A percentile compares a stretch with the other conserved stretches of the same genome.
Evolutionary conservation across 176 grass and related monocot genomes (phyloP).

Genomic region (Bothriochloa decipiens): DNA sequence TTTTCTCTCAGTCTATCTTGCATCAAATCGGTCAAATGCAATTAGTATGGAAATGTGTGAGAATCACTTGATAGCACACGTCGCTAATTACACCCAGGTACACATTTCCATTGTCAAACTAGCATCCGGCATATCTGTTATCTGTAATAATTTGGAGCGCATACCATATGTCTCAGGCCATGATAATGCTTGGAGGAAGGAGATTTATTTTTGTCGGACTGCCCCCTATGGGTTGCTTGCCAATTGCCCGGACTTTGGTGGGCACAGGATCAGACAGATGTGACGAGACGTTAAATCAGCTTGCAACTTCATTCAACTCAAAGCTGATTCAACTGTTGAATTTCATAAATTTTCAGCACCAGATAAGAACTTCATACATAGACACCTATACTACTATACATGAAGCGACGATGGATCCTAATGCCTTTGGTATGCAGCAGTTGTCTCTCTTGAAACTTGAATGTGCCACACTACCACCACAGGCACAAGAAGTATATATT

Average conservation of each 20-base stretch:
- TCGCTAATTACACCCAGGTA: constrained; percentile 66
- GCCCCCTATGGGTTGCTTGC: constrained; percentile 66
- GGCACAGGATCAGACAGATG: constrained; percentile 52
- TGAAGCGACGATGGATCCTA: constrained; percentile 49
- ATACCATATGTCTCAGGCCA: constrained; percentile 39
- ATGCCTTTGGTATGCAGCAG: constrained; percentile 47
- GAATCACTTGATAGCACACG: constrained; percentile 51
- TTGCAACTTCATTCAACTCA: constrained; percentile 69
- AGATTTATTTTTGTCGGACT: constrained; percentile 60
- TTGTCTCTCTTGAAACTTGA: neutral
- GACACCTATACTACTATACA: constrained; percentile 53
- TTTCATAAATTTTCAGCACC: constrained; percentile 36
- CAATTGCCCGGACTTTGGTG: constrained; percentile 52
- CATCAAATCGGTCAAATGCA: constrained; percentile 39
- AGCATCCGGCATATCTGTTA: neutral
- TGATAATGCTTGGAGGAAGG: constrained; percentile 65
- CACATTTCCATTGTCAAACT: neutral
- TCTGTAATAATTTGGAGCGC: neutral
- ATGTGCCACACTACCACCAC: neutral
- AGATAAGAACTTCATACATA: constrained; percentile 50
- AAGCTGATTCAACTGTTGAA: constrained; percentile 43
- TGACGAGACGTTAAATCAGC: constrained; percentile 48
- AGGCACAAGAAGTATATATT: neutral
- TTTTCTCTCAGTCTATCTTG: constrained; percentile 43
- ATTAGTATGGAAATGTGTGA: constrained; percentile 43